Base-by-base conservation (phyloP, 768 basidiomycete species). In the Gelatoporia subvermispora region DNA sequence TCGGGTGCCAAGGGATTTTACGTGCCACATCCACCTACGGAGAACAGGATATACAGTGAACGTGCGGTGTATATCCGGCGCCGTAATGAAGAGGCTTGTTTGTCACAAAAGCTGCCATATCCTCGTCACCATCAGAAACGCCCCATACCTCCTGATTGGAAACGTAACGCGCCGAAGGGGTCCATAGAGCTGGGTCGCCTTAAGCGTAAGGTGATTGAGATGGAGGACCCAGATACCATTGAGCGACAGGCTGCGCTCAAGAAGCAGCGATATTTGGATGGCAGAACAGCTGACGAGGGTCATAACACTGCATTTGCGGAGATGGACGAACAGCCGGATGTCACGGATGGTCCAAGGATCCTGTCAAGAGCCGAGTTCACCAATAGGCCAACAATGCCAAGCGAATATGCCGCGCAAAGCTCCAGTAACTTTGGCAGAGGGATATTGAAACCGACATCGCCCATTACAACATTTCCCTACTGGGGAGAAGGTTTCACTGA, bases 21-120 rank as follows among this genome's bases (percentile, higher is more conserved):
- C 46, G 39, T 59, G 22, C 56, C 59, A 3, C 49, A 60, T 21
- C 55, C 54, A 7, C 63, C 58, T 18, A 53, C 52, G 2, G 60
- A 59, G 35, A 51, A 43, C 25, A 31, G 48, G 17, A 45, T 51
- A 38, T 23, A n/a, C 22, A 36, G 41, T 4, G 34, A 55, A 20
- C 49, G 58, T 13, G 41, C 34, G 5, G 36, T 48, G 10, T 37
- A 59, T 24, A 50, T 61, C 43, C 49, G 56, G 17, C 51, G 50
- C 39, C 36, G 2, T 17, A 61, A 61, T 38, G 48, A 45, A 2
- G 31, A 49, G 2, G 44, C 28, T 31, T 31, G 28, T 13, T 31
- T 31, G 28, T 31, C 28, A 31, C 28, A 31, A 13, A 31, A 31
- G 28, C 13, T 31, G 28, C 5, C 28, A 31, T 31, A 31, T 31